These are phyloP conservation scores for Hypomontagnella monticulosa DNA, from an alignment of 495 filamentous ascomycete genomes.

Conservation along the genomic window DNA sequence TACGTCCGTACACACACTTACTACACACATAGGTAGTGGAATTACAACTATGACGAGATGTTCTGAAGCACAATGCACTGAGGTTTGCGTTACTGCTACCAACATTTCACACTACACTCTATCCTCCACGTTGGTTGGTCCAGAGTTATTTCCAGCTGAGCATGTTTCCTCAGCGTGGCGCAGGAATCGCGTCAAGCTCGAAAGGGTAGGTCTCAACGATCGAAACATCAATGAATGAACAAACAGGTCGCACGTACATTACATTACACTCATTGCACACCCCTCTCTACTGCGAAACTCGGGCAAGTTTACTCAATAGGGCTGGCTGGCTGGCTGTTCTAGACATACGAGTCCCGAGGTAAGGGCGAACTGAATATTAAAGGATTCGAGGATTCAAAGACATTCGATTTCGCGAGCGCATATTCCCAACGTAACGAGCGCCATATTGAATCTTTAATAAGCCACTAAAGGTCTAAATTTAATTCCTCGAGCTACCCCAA, in stretches of 20 bases:
- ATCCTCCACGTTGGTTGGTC: background rate
- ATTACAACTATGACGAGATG: background rate
- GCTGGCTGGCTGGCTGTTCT: no score
- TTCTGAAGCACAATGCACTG: background rate
- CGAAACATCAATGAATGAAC: background rate
- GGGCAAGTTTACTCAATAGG: background rate
- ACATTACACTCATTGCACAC: background rate
- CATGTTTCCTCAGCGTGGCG: background rate
- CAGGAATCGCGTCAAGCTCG: background rate
- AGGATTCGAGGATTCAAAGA: constrained; percentile 1
- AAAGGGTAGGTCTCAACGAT: constrained; percentile 2
- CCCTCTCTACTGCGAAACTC: constrained; percentile 11
- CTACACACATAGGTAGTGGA: background rate
- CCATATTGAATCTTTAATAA: no score
- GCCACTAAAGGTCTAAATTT: background rate
- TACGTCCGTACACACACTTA: constrained; percentile 5
- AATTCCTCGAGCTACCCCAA: background rate
- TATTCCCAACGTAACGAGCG: background rate
- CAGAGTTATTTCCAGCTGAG: background rate
- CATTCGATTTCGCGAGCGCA: background rate
- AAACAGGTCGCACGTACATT: constrained; percentile 18
- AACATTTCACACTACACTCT: background rate
- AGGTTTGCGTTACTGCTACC: background rate
- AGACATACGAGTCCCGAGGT: background rate
- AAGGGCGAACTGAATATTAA: background rate